phyloP scores from a whole-genome alignment of 2,329 filamentous ascomycete species.

The Teratosphaeriaceae sp. region DNA sequence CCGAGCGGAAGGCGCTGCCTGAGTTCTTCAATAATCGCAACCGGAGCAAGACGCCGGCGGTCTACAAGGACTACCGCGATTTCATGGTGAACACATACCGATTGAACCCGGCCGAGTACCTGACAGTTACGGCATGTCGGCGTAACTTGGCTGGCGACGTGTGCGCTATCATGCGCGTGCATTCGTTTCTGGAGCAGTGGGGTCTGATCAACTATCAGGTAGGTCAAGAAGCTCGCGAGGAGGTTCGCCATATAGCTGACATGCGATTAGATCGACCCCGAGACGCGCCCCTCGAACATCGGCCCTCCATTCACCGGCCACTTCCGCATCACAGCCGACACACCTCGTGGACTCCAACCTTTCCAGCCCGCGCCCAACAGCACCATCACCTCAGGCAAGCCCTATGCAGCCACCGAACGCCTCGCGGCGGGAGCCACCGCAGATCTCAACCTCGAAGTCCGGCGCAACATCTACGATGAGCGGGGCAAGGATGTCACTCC shows the following conservation, averaged over 20 bases:
- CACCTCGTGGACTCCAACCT: conserved; percentile 85
- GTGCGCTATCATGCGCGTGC: conserved; percentile 97
- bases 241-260: conserved; percentile 18
- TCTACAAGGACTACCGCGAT: conserved; percentile 98
- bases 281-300: conserved; percentile 89
- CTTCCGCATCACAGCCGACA: conserved; percentile 94
- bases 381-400: conserved; percentile 52
- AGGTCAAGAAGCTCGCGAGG: conserved; percentile 2
- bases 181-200: conserved; percentile 97
- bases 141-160: conserved; percentile 95
- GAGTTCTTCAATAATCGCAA: conserved; percentile 99
- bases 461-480: conserved; percentile 91
- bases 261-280: conserved; percentile 75
- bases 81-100: conserved; percentile 99
- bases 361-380: conserved; percentile 84
- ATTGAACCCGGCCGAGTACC: conserved; percentile 88
- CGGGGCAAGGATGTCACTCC: conserved; percentile 79
- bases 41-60: conserved; percentile 91
- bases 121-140: conserved; percentile 93
- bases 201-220: conserved; percentile 99
- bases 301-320: conserved; percentile 96
- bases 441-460: conserved; percentile 85
- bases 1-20: conserved; percentile 89
- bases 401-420: conserved; percentile 62
- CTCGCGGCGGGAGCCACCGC: conserved; percentile 64